These are phyloP conservation scores for Trichoderma sp. DNA, from an alignment of 2,329 filamentous ascomycete genomes.

Conservation along the genomic window DNA sequence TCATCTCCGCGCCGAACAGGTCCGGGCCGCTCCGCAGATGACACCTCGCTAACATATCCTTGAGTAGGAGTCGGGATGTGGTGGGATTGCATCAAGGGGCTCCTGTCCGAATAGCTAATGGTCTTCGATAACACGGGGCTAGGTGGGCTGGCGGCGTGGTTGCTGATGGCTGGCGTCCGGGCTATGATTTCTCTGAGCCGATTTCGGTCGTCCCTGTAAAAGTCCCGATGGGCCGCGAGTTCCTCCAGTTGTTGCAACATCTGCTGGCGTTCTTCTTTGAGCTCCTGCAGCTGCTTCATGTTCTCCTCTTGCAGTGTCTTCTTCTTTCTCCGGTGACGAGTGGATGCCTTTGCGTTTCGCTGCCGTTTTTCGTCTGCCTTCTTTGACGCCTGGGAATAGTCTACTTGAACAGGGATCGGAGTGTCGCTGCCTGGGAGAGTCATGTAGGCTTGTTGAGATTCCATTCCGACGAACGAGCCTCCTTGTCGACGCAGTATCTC, in stretches of 20 bases:
- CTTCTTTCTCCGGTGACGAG: conserved; percentile 76
- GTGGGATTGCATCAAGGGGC: conserved; percentile 38
- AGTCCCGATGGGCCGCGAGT: conserved; percentile 66
- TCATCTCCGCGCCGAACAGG: conserved; percentile 54
- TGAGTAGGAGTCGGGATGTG: conserved; percentile 37
- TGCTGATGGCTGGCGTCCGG: conserved; percentile 59
- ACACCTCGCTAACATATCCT: conserved; percentile 47
- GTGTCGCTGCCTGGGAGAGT: conserved; percentile 44
- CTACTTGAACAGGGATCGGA: conserved; percentile 65
- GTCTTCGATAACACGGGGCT: conserved; percentile 50
- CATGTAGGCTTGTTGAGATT: conserved; percentile 46
- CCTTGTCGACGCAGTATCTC: conserved; percentile 40
- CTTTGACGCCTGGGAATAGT: conserved; percentile 79
- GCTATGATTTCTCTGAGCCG: conserved; percentile 68
- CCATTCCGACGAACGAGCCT: conserved; percentile 35
- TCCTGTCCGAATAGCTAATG: conserved; percentile 44
- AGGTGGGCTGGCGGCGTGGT: conserved; percentile 55
- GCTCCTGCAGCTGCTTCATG: conserved; percentile 65
- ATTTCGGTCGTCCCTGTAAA: conserved; percentile 73
- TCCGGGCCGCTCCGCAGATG: conserved; percentile 49
- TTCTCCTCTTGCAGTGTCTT: conserved; percentile 81
- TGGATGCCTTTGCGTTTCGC: conserved; percentile 83
- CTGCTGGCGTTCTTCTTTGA: conserved; percentile 70
- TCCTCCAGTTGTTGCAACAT: conserved; percentile 57
- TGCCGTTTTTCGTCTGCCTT: conserved; percentile 83